A percentile compares a stretch with the other conserved stretches of the same genome.
phyloP scores from a whole-genome alignment of 805 yeast genomes.

The Ogataea methanolica region DNA sequence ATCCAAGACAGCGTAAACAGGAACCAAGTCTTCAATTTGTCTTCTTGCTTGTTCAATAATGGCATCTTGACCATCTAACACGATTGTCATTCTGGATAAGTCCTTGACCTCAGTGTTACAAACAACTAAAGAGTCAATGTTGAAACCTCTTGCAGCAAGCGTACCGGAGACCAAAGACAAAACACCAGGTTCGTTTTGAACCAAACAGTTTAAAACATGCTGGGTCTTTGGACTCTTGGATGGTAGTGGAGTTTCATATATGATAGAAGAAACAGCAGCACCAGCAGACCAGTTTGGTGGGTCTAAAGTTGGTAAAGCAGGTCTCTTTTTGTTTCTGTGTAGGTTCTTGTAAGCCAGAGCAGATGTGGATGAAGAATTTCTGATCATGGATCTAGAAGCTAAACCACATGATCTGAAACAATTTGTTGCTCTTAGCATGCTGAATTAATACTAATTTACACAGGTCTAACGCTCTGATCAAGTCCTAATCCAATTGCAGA shows the following conservation, averaged over 20 bases:
- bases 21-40: slow-evolving; percentile 96
- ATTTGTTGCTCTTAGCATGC: slow-evolving; percentile 13
- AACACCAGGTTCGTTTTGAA: slow-evolving; percentile 98
- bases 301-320: slow-evolving; percentile 88
- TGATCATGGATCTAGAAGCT: slow-evolving; percentile 9
- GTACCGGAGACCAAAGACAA: slow-evolving; percentile 90
- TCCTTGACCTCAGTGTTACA: slow-evolving; percentile 96
- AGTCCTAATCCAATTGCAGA: too few species aligned
- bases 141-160: slow-evolving; percentile 96
- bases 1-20: slow-evolving; percentile 96
- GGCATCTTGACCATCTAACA: slow-evolving; percentile 89
- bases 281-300: slow-evolving; percentile 95
- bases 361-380: slow-evolving; percentile 66
- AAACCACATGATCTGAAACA: slow-evolving; percentile 11
- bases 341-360: slow-evolving; percentile 92
- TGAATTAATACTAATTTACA: background rate
- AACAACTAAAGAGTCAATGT: slow-evolving; percentile 94
- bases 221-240: slow-evolving; percentile 61
- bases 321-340: slow-evolving; percentile 81
- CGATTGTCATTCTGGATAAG: slow-evolving; percentile 94
- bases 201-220: slow-evolving; percentile 93
- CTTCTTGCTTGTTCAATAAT: slow-evolving; percentile 97
- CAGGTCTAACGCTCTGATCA: too few species aligned
- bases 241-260: slow-evolving; percentile 83
- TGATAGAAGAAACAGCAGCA: slow-evolving; percentile 91